Evolutionary conservation across 495 filamentous ascomycete genomes (phyloP).

Genomic region (Evernia prunastri): DNA sequence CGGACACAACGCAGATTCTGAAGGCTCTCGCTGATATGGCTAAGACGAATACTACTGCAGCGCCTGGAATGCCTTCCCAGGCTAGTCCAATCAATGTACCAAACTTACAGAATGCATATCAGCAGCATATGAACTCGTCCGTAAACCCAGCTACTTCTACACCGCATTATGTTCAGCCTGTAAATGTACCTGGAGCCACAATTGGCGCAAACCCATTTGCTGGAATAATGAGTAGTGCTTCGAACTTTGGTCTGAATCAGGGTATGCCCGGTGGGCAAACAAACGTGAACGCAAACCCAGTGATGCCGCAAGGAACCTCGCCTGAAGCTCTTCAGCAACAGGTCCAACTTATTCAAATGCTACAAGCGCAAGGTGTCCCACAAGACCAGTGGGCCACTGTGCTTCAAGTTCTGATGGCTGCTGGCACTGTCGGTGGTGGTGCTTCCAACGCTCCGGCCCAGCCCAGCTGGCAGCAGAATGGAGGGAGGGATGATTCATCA

Average conservation of each 20-base stretch:
- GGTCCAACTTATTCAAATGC: slow-evolving; percentile 52
- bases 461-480: slow-evolving; percentile 29
- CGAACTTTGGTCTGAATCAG: slow-evolving; percentile 28
- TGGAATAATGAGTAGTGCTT: slow-evolving; percentile 35
- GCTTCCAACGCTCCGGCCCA: slow-evolving; percentile 31
- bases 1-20: slow-evolving; percentile 66
- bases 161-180: slow-evolving; percentile 43
- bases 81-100: slow-evolving; percentile 51
- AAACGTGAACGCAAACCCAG: slow-evolving; percentile 28
- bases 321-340: slow-evolving; percentile 53
- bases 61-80: slow-evolving; percentile 42
- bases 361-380: slow-evolving; percentile 52
- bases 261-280: slow-evolving; percentile 21
- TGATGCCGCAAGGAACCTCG: slow-evolving; percentile 32
- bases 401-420: slow-evolving; percentile 41
- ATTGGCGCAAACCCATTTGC: slow-evolving; percentile 45
- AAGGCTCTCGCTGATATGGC: slow-evolving; percentile 81
- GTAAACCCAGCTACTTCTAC: slow-evolving; percentile 42
- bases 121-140: slow-evolving; percentile 38
- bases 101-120: slow-evolving; percentile 42
- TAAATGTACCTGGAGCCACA: slow-evolving; percentile 56
- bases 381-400: slow-evolving; percentile 56
- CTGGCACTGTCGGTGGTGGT: slow-evolving; percentile 26
- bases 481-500: slow-evolving; percentile 37
- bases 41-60: slow-evolving; percentile 65